Evolutionary conservation across 192 early-diverging fungal genomes (phyloP).

Genomic region (Coemansia sp.): DNA sequence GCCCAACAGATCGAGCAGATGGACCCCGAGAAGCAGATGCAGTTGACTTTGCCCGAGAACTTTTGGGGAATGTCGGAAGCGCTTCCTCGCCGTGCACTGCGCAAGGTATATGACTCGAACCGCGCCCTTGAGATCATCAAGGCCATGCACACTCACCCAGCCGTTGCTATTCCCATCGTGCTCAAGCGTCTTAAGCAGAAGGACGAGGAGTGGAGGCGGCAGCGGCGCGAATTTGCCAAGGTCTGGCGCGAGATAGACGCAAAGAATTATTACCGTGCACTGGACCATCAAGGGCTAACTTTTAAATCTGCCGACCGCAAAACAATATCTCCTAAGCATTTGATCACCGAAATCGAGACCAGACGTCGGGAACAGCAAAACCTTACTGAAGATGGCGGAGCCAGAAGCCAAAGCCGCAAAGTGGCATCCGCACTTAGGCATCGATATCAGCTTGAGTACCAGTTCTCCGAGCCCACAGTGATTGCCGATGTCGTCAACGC

Average conservation of each 20-base stretch:
- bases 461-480: slow-evolving; percentile 70
- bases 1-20: slow-evolving; percentile 82
- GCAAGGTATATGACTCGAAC: slow-evolving; percentile 91
- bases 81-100: slow-evolving; percentile 90
- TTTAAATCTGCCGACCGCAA: slow-evolving; percentile 91
- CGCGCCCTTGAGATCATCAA: slow-evolving; percentile 89
- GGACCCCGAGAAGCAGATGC: slow-evolving; percentile 72
- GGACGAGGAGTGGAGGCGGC: slow-evolving; percentile 89
- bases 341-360: slow-evolving; percentile 85
- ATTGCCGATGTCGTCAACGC: slow-evolving; percentile 80
- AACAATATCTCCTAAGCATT: slow-evolving; percentile 71
- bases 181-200: slow-evolving; percentile 96
- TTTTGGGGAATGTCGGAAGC: slow-evolving; percentile 84
- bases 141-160: slow-evolving; percentile 87
- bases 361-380: slow-evolving; percentile 80
- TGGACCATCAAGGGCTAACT: slow-evolving; percentile 92
- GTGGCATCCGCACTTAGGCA: slow-evolving; percentile 51
- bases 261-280: slow-evolving; percentile 92
- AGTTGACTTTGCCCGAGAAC: slow-evolving; percentile 73
- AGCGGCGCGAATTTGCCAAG: slow-evolving; percentile 91
- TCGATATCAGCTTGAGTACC: slow-evolving; percentile 81
- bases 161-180: slow-evolving; percentile 89
- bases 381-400: slow-evolving; percentile 38
- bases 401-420: slow-evolving; percentile 39
- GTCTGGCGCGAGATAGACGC: slow-evolving; percentile 94